phyloP scores from a whole-genome alignment of 176 grass and related monocot species.

The Bothriochloa decipiens region DNA sequence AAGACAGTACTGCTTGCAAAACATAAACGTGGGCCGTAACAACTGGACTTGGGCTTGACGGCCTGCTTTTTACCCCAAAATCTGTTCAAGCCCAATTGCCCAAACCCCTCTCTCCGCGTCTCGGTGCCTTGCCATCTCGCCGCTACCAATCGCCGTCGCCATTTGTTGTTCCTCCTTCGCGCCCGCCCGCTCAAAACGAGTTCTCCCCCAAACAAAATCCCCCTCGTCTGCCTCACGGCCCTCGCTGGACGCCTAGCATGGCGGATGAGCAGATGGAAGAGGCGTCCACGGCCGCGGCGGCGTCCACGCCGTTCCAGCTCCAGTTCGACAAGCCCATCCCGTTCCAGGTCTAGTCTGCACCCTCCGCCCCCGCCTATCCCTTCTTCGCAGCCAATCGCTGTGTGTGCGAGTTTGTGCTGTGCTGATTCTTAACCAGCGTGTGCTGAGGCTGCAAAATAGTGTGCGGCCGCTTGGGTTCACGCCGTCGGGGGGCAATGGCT shows the following conservation, averaged over 20 bases:
- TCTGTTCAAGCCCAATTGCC: background rate
- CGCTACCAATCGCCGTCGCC: background rate
- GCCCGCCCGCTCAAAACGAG: conserved; percentile 3
- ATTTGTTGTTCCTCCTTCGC: conserved; percentile 25
- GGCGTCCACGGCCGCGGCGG: conserved; percentile 39
- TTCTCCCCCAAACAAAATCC: background rate
- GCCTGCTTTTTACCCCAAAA: background rate
- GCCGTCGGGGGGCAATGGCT: too few species aligned
- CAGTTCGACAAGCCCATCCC: conserved; percentile 91
- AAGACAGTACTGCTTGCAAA: too few species aligned
- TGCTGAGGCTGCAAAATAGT: background rate
- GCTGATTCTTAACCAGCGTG: background rate
- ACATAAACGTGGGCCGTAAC: background rate
- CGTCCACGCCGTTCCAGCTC: conserved; percentile 81
- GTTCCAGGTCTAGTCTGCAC: conserved; percentile 61
- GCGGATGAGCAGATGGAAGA: conserved; percentile 61
- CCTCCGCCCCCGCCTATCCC: background rate
- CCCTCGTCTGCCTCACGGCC: background rate
- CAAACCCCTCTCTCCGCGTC: background rate
- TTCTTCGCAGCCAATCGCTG: background rate
- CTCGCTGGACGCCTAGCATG: conserved; percentile 10
- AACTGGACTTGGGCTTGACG: background rate
- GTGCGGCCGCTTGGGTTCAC: background rate
- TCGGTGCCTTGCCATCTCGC: background rate
- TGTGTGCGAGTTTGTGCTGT: background rate